Percentiles rank a stretch among this genome's conserved stretches.
Evolutionary conservation across 495 filamentous ascomycete genomes (phyloP).

Genomic region (Trichoderma parareesei): DNA sequence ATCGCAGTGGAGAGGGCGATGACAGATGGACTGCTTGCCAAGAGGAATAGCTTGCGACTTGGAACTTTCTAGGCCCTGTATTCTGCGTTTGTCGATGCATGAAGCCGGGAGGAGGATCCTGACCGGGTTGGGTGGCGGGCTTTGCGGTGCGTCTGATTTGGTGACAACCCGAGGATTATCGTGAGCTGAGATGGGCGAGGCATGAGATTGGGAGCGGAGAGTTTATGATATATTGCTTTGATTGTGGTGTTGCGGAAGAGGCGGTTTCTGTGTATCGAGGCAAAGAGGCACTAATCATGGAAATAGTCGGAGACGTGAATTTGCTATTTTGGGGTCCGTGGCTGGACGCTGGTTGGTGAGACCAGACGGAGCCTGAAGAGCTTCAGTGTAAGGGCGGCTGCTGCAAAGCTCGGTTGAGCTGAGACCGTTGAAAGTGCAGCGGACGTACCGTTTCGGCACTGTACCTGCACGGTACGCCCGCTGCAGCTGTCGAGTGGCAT

Average conservation of each 20-base stretch:
- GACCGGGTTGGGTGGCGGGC: background rate
- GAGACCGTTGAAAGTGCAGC: too few species aligned
- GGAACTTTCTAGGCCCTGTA: slow-evolving; percentile 3
- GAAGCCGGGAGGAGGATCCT: background rate
- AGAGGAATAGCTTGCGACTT: background rate
- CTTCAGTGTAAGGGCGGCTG: too few species aligned
- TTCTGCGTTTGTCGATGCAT: background rate
- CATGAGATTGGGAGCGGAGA: too few species aligned
- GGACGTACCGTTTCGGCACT: background rate
- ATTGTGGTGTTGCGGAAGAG: background rate
- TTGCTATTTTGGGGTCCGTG: background rate
- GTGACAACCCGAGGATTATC: background rate
- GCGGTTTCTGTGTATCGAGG: too few species aligned
- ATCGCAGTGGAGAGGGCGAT: background rate
- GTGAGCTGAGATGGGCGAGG: background rate
- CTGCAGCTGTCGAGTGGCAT: background rate
- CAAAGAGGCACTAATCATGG: too few species aligned
- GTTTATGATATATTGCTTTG: background rate
- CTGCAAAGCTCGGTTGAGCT: too few species aligned
- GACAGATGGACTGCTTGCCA: background rate
- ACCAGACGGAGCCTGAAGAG: background rate
- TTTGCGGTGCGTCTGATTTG: background rate
- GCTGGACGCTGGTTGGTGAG: background rate
- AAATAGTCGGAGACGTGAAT: too few species aligned
- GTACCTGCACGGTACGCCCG: background rate